phyloP scores from a whole-genome alignment of 208 protist species.

The Herpetomonas samuelpessoai region DNA sequence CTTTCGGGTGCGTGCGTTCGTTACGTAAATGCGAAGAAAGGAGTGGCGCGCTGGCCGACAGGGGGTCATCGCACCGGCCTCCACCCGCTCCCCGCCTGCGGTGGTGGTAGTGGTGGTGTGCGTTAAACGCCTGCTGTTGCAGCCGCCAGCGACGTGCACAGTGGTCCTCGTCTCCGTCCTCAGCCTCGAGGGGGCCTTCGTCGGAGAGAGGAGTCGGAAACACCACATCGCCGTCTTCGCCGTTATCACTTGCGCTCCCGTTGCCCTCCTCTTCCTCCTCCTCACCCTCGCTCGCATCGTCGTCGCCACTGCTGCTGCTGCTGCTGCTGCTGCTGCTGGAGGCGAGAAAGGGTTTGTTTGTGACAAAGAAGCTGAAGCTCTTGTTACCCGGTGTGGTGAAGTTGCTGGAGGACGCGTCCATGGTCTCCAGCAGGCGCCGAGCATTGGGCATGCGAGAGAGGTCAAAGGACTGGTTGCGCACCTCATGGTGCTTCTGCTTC shows the following conservation, averaged over 20 bases:
- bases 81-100: background rate
- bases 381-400: conserved; percentile 15
- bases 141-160: background rate
- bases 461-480: background rate
- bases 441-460: conserved; percentile 11
- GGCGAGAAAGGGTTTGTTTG: background rate
- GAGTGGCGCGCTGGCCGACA: background rate
- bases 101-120: background rate
- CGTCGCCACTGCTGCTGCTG: background rate
- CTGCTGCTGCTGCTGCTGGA: background rate
- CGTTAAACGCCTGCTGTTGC: too few relatives aligned
- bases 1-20: background rate
- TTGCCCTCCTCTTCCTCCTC: conserved; percentile 3
- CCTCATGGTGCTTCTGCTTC: background rate
- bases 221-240: background rate
- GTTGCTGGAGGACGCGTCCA: conserved; percentile 10
- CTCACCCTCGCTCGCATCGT: background rate
- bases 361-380: conserved; percentile 17
- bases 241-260: background rate
- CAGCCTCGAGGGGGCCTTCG: background rate
- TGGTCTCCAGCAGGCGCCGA: conserved; percentile 12
- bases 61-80: background rate
- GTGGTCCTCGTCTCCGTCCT: background rate
- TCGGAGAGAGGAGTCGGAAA: background rate
- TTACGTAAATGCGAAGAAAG: background rate